Evolutionary conservation across 345 rosid species (phyloP), one percentile per base, ranked within the genome.

Genomic region (Arabidopsis thaliana): DNA sequence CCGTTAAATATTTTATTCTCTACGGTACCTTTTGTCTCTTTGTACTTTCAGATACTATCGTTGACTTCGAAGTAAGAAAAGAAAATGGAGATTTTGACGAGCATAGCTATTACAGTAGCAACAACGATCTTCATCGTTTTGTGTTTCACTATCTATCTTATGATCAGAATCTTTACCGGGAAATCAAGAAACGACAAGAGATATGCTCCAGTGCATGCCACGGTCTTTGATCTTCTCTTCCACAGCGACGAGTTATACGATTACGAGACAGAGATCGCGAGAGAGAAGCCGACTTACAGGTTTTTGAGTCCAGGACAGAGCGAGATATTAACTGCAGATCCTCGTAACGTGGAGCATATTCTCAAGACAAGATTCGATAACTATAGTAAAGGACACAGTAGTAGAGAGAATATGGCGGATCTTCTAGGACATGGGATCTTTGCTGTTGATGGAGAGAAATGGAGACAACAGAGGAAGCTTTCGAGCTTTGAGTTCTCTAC

Each of bases 361-460:
- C 73, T 88, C 38, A 88, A 86, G 72, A 78, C 88, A 4, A 82
- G 69, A 1, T 93, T 88, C n/a, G 85, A 84, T 7, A 74, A 55
- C 28, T 89, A 87, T 50, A 66, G 69, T 1, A 93, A 89, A 65
- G 96, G 98, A 3, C 40, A 24, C 7, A 12, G 7, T 11, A 61
- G 71, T 53, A 67, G 71, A 2, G 78, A 74, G 20, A 71, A 85
- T 5, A 4, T 76, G 0, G 53, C 13, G 0, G 92, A 91, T 59
- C 78, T 93, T 62, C 64, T 91, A 6, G 97, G 98, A 22, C 78
- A 86, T n/a, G 98, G 98, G n/a, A 89, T 93, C 1, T 89, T 89
- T 16, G 77, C 73, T 12, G 96, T 80, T 37, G 90, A 93, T 70
- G 97, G 97, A 20, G 93, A 87, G 2, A 89, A 83, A 71, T 93